A percentile compares a stretch with the other conserved stretches of the same genome.
Conservation (phyloP, 164 flowering plant species). For the Umbilicus rupestris region DNA sequence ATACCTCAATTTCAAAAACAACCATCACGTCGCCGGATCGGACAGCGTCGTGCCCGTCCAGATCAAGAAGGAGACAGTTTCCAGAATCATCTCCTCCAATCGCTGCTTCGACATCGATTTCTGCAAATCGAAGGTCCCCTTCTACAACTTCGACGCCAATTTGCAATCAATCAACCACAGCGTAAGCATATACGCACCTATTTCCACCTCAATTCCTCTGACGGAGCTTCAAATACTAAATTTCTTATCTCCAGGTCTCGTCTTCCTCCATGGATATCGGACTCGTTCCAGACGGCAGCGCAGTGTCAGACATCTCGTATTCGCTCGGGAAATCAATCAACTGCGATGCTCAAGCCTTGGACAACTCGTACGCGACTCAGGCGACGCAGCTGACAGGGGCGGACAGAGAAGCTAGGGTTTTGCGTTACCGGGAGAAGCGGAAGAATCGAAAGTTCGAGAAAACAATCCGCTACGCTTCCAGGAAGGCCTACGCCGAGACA, state of each 20-base stretch:
- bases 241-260: conserved; percentile 26
- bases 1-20: conserved; percentile 5
- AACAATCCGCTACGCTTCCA: conserved; percentile 48
- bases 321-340: conserved; percentile 10
- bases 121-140: neutral
- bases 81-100: neutral
- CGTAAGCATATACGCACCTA: conserved; percentile 4
- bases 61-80: neutral
- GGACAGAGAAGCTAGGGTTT: conserved; percentile 47
- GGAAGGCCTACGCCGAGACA: conserved; percentile 58
- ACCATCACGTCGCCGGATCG: neutral
- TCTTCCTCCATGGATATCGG: conserved; percentile 43
- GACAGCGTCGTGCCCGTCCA: conserved; percentile 7
- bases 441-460: conserved; percentile 60
- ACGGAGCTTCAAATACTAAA: neutral
- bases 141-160: conserved; percentile 2
- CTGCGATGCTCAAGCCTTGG: conserved; percentile 7
- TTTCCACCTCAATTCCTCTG: neutral
- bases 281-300: conserved; percentile 40
- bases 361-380: conserved; percentile 7
- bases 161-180: conserved; percentile 10
- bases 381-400: conserved; percentile 22
- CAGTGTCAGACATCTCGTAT: conserved; percentile 22
- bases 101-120: conserved; percentile 6
- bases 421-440: conserved; percentile 52